These are phyloP conservation scores for Ochetophila trinervis DNA, from an alignment of 306 rosid species.

Conservation along the genomic window DNA sequence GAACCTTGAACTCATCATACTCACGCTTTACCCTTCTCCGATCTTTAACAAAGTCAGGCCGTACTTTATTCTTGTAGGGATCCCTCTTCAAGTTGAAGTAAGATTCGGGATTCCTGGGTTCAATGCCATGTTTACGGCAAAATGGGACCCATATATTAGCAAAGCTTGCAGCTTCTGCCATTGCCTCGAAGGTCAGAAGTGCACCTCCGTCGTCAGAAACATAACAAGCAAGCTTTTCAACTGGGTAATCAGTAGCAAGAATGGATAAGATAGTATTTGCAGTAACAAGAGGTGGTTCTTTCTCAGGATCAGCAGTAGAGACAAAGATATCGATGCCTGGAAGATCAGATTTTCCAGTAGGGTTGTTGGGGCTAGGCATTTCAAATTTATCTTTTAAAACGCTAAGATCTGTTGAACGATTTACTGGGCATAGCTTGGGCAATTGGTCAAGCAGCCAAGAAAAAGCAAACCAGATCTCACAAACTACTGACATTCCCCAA, in stretches of 20 bases:
- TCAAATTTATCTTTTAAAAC: slow-evolving; percentile 91
- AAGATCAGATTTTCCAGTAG: slow-evolving; percentile 91
- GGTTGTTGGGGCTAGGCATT: slow-evolving; percentile 59
- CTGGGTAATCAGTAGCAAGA: slow-evolving; percentile 90
- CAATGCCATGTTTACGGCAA: slow-evolving; percentile 90
- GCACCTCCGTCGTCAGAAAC: slow-evolving; percentile 99
- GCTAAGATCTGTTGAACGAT: slow-evolving; percentile 81
- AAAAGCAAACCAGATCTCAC: slow-evolving; percentile 97
- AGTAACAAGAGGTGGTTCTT: slow-evolving; percentile 97
- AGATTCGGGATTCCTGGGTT: slow-evolving; percentile 95
- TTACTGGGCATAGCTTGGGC: slow-evolving; percentile 82
- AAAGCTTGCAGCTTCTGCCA: slow-evolving; percentile 99
- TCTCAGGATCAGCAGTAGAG: slow-evolving; percentile 97
- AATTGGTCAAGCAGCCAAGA: slow-evolving; percentile 97
- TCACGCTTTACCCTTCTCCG: slow-evolving; percentile 93
- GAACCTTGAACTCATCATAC: slow-evolving; percentile 94
- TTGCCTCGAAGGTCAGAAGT: slow-evolving; percentile 93
- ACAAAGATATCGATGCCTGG: slow-evolving; percentile 92
- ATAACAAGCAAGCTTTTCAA: slow-evolving; percentile 94
- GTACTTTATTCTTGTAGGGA: slow-evolving; percentile 87
- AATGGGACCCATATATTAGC: slow-evolving; percentile 90
- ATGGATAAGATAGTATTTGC: slow-evolving; percentile 91
- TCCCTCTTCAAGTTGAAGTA: slow-evolving; percentile 86
- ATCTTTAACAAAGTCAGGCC: slow-evolving; percentile 85
- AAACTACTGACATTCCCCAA: slow-evolving; percentile 95